Base-by-base conservation (phyloP, 371 early-diverging fungal species). In the Mortierella sp. region DNA sequence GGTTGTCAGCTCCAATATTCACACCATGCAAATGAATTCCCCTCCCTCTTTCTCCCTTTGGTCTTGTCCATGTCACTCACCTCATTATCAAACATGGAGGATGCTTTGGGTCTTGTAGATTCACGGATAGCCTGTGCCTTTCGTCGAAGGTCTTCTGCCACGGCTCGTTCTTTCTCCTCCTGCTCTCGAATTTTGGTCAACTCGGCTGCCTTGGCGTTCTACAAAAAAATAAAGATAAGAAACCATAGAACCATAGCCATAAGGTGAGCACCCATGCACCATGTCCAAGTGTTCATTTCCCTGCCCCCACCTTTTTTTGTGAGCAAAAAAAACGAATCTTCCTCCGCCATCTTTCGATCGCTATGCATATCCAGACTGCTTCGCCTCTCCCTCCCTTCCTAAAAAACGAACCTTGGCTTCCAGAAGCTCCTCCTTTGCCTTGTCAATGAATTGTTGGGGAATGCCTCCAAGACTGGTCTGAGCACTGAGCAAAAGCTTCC, bases 401-500 rank as follows among this genome's bases (percentile, higher is more conserved):
- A 6, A 12, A 49, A n/a, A 27, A 48, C 48, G 28, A 42, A 83
- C 84, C 82, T 84, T 81, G 53, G 81, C 81, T 30, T 72, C 67
- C 52, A 85, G 80, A 18, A 92, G 55, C 67, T 97, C 94, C 55
- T 91, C 87, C 69, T 94, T 94, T 80, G 95, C 94, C 61, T 87
- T 82, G 49, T 95, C 96, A 65, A 97, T 67, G 72, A 97, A 91
- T 49, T 82, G 81, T 42, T 89, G 81, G 0, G 98, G 98, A 59
- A 98, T 94, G 8, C 98, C 98, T 47, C 89, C 88, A 13, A 87
- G 79, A 51, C 88, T 86, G 47, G 84, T 85, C 68, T 96, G 97
- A 2, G 98, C 97, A 71, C 94, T 94, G 41, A 96, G 66, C 21
- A 98, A 82, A 24, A 96, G 81, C n/a, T 83, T 82, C 96, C 97